Evolutionary conservation across 495 filamentous ascomycete genomes (phyloP).

Genomic region (Talaromyces ruber): DNA sequence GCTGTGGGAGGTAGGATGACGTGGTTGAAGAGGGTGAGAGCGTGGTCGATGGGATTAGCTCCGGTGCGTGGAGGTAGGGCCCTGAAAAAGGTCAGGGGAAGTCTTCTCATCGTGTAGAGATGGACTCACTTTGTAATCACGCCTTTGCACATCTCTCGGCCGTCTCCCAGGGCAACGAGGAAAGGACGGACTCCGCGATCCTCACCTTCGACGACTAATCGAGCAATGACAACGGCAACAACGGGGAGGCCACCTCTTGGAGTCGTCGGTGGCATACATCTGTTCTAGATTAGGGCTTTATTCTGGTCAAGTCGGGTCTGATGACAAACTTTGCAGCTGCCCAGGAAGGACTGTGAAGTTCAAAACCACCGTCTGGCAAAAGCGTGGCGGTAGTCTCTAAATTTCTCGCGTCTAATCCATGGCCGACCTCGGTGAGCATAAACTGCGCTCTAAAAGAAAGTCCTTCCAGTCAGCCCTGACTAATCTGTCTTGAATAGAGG

Average conservation of each 20-base stretch:
- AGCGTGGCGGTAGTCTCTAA: slow-evolving; percentile 24
- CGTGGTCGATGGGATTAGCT: slow-evolving; percentile 20
- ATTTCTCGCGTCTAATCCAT: slow-evolving; percentile 23
- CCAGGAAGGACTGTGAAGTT: slow-evolving; percentile 18
- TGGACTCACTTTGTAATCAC: neutral
- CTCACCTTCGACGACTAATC: slow-evolving; percentile 15
- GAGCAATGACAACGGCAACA: slow-evolving; percentile 22
- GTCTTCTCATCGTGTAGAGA: neutral
- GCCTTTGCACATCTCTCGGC: slow-evolving; percentile 17
- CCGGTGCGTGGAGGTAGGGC: slow-evolving; percentile 15
- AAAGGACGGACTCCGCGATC: slow-evolving; percentile 23
- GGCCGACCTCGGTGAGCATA: slow-evolving; percentile 23
- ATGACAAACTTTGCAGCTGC: slow-evolving; percentile 18
- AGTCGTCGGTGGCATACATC: slow-evolving; percentile 25
- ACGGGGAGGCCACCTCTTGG: slow-evolving; percentile 15
- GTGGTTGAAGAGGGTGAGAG: slow-evolving; percentile 23
- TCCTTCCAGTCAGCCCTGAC: neutral
- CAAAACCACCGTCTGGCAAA: slow-evolving; percentile 21
- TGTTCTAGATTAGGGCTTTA: neutral
- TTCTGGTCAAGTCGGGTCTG: neutral
- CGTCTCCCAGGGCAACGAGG: slow-evolving; percentile 18
- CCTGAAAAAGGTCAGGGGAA: slow-evolving; percentile 5
- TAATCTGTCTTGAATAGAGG: neutral
- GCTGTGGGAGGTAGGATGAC: slow-evolving; percentile 15
- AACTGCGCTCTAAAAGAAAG: slow-evolving; percentile 14